These are phyloP conservation scores for Tetracladium maxilliforme DNA, from an alignment of 2,329 filamentous ascomycete genomes.

Conservation along the genomic window DNA sequence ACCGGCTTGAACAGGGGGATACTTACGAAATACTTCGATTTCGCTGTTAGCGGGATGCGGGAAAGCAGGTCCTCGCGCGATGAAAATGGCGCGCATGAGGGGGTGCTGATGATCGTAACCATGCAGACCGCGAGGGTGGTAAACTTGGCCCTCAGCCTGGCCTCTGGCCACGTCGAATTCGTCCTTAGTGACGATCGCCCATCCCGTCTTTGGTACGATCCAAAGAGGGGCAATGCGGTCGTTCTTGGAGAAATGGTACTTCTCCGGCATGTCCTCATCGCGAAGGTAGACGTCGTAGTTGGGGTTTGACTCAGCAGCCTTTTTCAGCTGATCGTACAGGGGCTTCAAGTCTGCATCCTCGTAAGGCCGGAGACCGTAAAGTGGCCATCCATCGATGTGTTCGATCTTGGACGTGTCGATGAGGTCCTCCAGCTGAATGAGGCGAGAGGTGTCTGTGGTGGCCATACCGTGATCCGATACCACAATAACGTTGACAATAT, in stretches of 20 bases:
- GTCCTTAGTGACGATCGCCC: conserved; percentile 71
- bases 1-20: conserved; percentile 1
- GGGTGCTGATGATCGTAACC: conserved; percentile 93
- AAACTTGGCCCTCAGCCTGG: conserved; percentile 46
- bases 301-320: conserved; percentile 43
- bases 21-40: conserved; percentile 68
- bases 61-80: conserved; percentile 85
- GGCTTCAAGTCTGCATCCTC: conserved; percentile 45
- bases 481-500: conserved; percentile 87
- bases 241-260: conserved; percentile 84
- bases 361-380: conserved; percentile 77
- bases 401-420: conserved; percentile 65
- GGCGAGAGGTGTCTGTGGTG: conserved; percentile 64
- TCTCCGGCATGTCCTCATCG: conserved; percentile 76
- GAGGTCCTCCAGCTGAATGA: conserved; percentile 83
- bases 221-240: conserved; percentile 85
- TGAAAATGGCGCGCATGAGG: conserved; percentile 90
- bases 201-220: conserved; percentile 85
- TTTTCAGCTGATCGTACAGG: conserved; percentile 48
- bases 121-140: conserved; percentile 74
- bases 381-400: conserved; percentile 86
- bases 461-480: conserved; percentile 99
- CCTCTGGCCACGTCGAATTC: conserved; percentile 65
- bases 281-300: conserved; percentile 79
- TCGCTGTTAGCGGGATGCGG: conserved; percentile 71